These are phyloP conservation scores for Aureobasidium subglaciale DNA, from an alignment of 2,329 filamentous ascomycete genomes.

Conservation along the genomic window DNA sequence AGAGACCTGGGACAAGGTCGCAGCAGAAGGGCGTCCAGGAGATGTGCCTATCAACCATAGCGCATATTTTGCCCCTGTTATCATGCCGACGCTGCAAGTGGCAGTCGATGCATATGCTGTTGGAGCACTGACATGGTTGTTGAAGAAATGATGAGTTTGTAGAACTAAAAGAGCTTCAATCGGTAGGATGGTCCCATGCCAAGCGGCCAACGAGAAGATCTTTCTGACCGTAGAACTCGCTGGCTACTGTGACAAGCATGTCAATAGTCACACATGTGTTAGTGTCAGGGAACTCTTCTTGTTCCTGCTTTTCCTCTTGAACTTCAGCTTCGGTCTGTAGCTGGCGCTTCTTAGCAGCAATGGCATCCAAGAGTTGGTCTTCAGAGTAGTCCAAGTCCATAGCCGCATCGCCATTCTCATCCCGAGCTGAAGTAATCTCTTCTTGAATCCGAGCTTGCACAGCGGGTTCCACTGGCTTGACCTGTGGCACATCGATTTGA, in stretches of 20 bases:
- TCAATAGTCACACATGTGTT: constrained; percentile 64
- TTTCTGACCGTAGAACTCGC: constrained; percentile 82
- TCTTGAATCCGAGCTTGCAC: neutral
- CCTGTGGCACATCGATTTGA: constrained; percentile 14
- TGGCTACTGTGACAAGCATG: constrained; percentile 83
- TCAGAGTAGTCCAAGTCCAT: neutral
- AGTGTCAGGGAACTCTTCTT: constrained; percentile 18
- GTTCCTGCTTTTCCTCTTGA: constrained; percentile 15
- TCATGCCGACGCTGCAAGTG: constrained; percentile 50
- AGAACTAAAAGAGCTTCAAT: neutral
- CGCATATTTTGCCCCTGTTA: constrained; percentile 51
- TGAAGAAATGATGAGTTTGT: constrained; percentile 6
- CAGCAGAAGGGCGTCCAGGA: constrained; percentile 38
- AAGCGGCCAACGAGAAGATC: constrained; percentile 64
- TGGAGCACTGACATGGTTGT: constrained; percentile 29
- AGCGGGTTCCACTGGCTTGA: neutral
- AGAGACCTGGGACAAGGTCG: constrained; percentile 43
- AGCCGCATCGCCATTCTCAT: neutral
- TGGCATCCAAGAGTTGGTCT: neutral
- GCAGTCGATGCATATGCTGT: constrained; percentile 38
- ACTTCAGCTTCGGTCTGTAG: neutral
- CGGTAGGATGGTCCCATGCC: constrained; percentile 16
- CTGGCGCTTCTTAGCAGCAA: constrained; percentile 11
- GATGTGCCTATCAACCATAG: constrained; percentile 54
- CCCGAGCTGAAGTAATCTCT: neutral